Conservation (phyloP, 2,329 filamentous ascomycete species). For the Colletotrichum nymphaeae region DNA sequence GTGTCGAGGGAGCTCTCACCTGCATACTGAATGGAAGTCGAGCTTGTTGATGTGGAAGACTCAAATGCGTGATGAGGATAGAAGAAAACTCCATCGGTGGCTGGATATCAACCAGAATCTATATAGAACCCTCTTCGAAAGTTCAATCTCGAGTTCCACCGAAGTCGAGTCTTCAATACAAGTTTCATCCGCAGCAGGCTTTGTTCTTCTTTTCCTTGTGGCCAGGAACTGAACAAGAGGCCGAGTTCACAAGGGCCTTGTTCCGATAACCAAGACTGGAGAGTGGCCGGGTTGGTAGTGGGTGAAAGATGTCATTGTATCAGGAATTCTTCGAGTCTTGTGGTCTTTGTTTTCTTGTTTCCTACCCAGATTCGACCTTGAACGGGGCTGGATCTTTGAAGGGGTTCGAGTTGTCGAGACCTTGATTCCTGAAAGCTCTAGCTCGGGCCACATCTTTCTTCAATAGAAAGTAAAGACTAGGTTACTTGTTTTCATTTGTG, state of each 20-base stretch:
- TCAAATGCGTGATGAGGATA: neutral
- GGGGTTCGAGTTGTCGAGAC: rapidly evolving
- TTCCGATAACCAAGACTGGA: neutral
- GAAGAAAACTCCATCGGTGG: rapidly evolving
- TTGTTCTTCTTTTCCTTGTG: neutral
- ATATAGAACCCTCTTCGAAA: neutral
- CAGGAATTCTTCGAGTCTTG: neutral
- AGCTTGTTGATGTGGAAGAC: neutral
- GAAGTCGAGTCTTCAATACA: neutral
- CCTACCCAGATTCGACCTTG: no score
- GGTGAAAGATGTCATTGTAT: neutral
- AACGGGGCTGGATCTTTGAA: no score
- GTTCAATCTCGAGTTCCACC: neutral
- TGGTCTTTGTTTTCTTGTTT: neutral
- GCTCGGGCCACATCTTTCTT: neutral
- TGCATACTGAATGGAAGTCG: no score
- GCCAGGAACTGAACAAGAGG: neutral
- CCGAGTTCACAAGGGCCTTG: neutral
- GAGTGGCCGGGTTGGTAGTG: neutral
- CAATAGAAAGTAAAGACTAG: no score
- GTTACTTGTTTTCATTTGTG: no score
- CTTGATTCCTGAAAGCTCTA: neutral
- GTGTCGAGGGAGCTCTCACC: neutral
- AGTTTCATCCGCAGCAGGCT: neutral
- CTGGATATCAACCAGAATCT: neutral